Base-by-base conservation (phyloP, 805 yeast species). In the Pichia heedii region DNA sequence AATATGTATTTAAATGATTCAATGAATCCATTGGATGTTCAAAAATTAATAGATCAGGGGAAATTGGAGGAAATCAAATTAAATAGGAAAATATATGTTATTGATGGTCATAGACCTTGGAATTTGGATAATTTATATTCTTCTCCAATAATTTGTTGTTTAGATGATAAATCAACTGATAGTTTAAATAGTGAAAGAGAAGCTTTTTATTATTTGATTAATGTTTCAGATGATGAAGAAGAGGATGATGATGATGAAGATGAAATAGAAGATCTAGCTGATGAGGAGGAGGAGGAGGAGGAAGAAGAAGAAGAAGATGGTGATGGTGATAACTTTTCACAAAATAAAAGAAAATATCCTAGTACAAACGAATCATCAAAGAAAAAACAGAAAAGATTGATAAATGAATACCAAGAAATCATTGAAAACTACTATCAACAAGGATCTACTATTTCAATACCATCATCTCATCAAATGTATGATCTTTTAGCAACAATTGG, bases 31-130 rank as follows among this genome's bases (percentile, higher is more conserved):
- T 36, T 42, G 32, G 20, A 20, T 15, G 11, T 15, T 12, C 40
- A 37, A 4, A 33, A 37, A 20, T 21, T 46, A 11, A 40, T 49
- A 2, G 41, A 26, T 10, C 11, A 11, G 1, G 38, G 39, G 2
- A 41, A 35, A 19, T 37, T 37, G 6, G 33, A 40, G 2, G 45
- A 51, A 19, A 49, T 67, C 29, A 55, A 59, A 37, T 58, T 71
- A 34, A 72, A 65, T 39, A 71, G 93, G 50, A 76, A 71, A 44
- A 74, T 90, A 2, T 94, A 86, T 54, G 75, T 94, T 11, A 71
- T 93, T 44, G 99, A 93, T 62, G 88, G 95, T 3, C 93, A 84
- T 51, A 68, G 97, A 50, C 99, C 98, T 4, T 93, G 98, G 97
- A 89, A 89, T 62, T 67, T 93, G 50, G 96, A 89, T 59, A 93